Base-by-base conservation (phyloP, 495 filamentous ascomycete genomes). In the Xylaria intraflava region DNA sequence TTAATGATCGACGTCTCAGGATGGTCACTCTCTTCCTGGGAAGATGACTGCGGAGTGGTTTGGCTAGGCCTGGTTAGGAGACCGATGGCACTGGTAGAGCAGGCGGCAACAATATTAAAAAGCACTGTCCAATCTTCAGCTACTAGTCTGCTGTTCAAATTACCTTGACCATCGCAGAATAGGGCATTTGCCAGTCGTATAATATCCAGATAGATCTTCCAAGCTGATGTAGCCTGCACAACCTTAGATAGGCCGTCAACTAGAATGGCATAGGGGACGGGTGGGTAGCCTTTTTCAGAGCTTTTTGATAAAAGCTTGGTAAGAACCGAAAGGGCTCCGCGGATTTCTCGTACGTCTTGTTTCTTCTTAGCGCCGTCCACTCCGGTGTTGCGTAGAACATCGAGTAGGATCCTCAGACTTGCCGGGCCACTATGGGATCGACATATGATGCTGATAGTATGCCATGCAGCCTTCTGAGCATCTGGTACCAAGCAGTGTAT, bases 401-500 rank as follows among this genome's bases (percentile, higher is more conserved):
- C 76, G 49, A 87, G 73, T 10, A 92, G 67, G 17, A 82, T 77
- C 49, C 78, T 73, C 24, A 89, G 74, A 55, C 86, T 85, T 38
- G 83, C 82, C 47, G 82, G 79, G 27, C 88, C 86, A 55, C 88
- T 81, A 56, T 89, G 87, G 3, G 90, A 95, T 60, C 79, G 84
- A 58, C 85, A 87, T 7, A 95, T 71, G 62, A 87, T 90, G 62
- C 79, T 78, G 31, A 93, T 78, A 16, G 86, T 83, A 44, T 83
- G 80, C 77, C 90, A 95, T 6, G 88, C 83, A 20, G 81, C 80
- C 31, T 87, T 83, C 47, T 82, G 79, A 16, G 91, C 76, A 45
- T 76, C 75, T 29, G 78, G 79, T 17, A 95, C 80, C 17, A 89
- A 81, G 45, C 85, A 83, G 65, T 90, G 86, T 23, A 92, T 88